phyloP scores from a whole-genome alignment of 495 filamentous ascomycete genomes.

The Antarctomyces pellizariae region DNA sequence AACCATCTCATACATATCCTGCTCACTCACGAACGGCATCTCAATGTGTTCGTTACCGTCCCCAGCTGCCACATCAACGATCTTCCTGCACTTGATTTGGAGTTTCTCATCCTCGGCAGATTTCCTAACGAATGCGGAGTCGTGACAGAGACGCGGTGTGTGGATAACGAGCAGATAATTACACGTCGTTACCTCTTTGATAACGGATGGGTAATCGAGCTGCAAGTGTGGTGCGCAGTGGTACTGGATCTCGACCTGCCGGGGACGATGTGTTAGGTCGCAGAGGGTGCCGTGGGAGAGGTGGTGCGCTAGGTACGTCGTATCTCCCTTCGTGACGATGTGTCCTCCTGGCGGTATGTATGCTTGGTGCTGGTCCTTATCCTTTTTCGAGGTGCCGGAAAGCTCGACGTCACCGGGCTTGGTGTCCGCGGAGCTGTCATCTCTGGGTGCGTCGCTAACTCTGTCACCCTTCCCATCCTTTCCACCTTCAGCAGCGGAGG shows the following conservation, averaged over 20 bases:
- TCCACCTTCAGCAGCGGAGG: slow-evolving; percentile 12
- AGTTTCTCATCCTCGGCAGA: no score
- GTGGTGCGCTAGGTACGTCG: slow-evolving; percentile 75
- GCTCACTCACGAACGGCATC: no score
- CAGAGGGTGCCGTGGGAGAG: slow-evolving; percentile 71
- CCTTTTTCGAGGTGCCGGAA: slow-evolving; percentile 8
- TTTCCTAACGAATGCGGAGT: slow-evolving; percentile 83
- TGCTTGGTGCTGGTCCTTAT: slow-evolving; percentile 15
- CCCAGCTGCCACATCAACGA: no score
- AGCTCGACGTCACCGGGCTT: no score
- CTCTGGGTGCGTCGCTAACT: slow-evolving; percentile 13
- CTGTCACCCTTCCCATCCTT: slow-evolving; percentile 16
- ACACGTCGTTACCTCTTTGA: slow-evolving; percentile 88
- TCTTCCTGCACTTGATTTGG: no score
- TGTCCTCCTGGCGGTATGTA: slow-evolving; percentile 34
- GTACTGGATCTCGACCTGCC: slow-evolving; percentile 75
- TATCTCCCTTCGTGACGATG: slow-evolving; percentile 65
- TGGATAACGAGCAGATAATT: slow-evolving; percentile 89
- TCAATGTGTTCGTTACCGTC: no score
- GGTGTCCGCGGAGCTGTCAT: slow-evolving; percentile 12
- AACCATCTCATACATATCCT: no score
- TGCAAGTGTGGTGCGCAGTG: slow-evolving; percentile 65
- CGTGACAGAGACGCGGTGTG: slow-evolving; percentile 78
- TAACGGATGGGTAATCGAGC: slow-evolving; percentile 69
- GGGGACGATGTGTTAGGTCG: slow-evolving; percentile 67